Percentiles rank a stretch among this genome's conserved stretches.
These are phyloP conservation scores for Colletotrichum sp. DNA, from an alignment of 2,329 filamentous ascomycete species.

Conservation along the genomic window DNA sequence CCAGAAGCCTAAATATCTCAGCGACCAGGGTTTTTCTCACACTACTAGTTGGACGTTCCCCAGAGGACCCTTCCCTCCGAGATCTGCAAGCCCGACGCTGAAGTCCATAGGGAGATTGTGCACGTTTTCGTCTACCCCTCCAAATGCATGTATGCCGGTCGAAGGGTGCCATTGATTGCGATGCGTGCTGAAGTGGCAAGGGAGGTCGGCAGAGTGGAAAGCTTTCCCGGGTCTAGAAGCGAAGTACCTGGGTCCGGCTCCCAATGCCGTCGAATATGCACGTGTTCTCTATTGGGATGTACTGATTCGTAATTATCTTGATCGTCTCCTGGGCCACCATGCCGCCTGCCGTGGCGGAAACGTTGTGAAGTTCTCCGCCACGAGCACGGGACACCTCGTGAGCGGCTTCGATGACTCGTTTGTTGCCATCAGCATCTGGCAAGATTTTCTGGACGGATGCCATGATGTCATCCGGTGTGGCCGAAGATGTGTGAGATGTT, in stretches of 20 bases:
- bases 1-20: neutral
- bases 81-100: slow-evolving; percentile 33
- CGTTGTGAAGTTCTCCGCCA: slow-evolving; percentile 90
- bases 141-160: neutral
- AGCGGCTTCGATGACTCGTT: slow-evolving; percentile 58
- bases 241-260: slow-evolving; percentile 65
- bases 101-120: slow-evolving; percentile 28
- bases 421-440: slow-evolving; percentile 53
- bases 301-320: slow-evolving; percentile 81
- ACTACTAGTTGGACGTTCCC: slow-evolving; percentile 24
- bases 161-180: neutral
- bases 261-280: slow-evolving; percentile 74
- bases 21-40: neutral
- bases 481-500: slow-evolving; percentile 49
- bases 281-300: slow-evolving; percentile 73
- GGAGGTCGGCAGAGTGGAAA: neutral
- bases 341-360: slow-evolving; percentile 84
- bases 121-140: neutral
- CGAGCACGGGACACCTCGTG: slow-evolving; percentile 77
- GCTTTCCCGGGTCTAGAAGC: slow-evolving; percentile 44
- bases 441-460: slow-evolving; percentile 45
- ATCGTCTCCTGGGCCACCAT: slow-evolving; percentile 97
- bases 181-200: slow-evolving; percentile 17
- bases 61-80: slow-evolving; percentile 31
- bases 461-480: slow-evolving; percentile 61